Evolutionary conservation across 345 rosid species (phyloP).

Genomic region (Salix brachista): DNA sequence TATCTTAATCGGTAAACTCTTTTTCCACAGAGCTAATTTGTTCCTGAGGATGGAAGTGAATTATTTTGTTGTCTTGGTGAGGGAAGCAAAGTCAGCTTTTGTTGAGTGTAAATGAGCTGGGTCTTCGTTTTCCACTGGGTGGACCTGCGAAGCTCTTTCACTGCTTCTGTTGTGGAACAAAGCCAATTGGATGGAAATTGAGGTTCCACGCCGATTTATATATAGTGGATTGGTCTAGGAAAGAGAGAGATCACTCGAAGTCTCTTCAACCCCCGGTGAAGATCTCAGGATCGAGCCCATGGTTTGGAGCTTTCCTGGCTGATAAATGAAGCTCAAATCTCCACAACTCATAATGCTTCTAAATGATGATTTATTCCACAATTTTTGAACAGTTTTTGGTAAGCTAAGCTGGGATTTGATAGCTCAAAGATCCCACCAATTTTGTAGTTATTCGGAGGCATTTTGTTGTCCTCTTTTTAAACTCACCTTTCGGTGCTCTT

Average conservation of each 20-base stretch:
- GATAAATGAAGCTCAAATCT: not conserved
- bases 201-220: not conserved
- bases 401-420: not conserved
- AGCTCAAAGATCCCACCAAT: not conserved
- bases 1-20: too few relatives aligned
- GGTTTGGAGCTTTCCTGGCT: not conserved
- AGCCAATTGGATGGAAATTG: not conserved
- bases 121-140: not conserved
- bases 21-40: too few relatives aligned
- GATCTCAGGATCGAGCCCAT: not conserved
- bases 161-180: not conserved
- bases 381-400: not conserved
- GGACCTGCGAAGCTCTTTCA: not conserved
- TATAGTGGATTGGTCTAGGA: not conserved
- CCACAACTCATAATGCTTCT: not conserved
- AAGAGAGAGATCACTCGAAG: not conserved
- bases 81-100: not conserved
- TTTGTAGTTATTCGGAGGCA: not conserved
- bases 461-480: not conserved
- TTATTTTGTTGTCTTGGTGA: not conserved
- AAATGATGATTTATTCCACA: not conserved
- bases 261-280: not conserved
- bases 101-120: not conserved
- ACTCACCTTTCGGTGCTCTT: not conserved
- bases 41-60: not conserved